phyloP scores from a whole-genome alignment of 2,329 filamentous ascomycete genomes.

The Aspergillus versicolor region DNA sequence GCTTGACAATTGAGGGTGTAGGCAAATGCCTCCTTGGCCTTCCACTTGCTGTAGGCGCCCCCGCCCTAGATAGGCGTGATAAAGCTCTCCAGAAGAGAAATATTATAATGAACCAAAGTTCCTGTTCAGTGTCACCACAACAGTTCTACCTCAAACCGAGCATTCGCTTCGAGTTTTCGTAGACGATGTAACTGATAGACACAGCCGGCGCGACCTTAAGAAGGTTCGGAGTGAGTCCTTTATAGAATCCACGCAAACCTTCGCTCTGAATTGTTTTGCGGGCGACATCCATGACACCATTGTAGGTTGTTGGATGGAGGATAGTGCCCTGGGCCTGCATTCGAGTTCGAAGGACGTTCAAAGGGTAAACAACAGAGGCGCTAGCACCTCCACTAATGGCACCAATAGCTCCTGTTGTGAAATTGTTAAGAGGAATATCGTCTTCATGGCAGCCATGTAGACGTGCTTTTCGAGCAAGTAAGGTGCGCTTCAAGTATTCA shows the following conservation, averaged over 20 bases:
- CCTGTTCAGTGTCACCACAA: background rate
- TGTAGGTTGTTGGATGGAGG: conserved; percentile 88
- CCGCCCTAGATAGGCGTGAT: no score
- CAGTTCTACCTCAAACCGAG: conserved; percentile 51
- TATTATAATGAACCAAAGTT: background rate
- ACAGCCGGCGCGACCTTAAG: conserved; percentile 95
- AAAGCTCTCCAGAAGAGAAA: background rate
- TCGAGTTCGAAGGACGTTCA: conserved; percentile 89
- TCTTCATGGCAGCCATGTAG: conserved; percentile 73
- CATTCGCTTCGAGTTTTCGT: conserved; percentile 81
- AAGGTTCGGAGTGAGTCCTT: conserved; percentile 90
- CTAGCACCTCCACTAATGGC: conserved; percentile 89
- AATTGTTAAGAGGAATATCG: conserved; percentile 75
- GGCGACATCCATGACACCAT: conserved; percentile 85
- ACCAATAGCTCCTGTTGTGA: conserved; percentile 83
- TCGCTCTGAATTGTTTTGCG: conserved; percentile 79
- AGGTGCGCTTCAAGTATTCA: conserved; percentile 79
- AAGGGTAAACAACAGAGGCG: conserved; percentile 88
- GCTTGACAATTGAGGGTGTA: background rate
- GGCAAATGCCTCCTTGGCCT: background rate
- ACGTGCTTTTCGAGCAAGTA: conserved; percentile 69
- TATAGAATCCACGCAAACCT: conserved; percentile 84
- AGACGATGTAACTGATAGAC: conserved; percentile 91
- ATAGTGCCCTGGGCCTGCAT: conserved; percentile 91
- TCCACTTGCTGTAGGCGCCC: background rate